Base-by-base conservation (phyloP, 345 rosid species). In the Corchorus capsularis region DNA sequence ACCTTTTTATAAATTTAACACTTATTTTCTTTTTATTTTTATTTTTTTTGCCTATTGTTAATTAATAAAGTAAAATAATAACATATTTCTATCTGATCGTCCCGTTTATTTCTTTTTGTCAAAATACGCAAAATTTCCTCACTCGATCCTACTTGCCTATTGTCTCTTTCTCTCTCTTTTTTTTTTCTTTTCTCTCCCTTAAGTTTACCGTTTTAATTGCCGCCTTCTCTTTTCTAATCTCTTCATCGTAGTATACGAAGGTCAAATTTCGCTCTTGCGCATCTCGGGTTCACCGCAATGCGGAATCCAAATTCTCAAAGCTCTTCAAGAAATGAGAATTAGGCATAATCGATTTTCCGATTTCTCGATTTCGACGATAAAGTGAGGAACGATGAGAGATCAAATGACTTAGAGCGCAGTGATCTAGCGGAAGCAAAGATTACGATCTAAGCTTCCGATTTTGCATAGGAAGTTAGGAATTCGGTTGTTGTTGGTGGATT, bases 391-490 rank as follows among this genome's bases (percentile, higher is more conserved):
- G 67, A 65, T 82, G 64, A 71, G 34, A 65, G 69, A 63, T 74
- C 83, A 73, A 62, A 81, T 78, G 79, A 71, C 74, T 49, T 82
- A 82, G 74, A 53, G 37, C 46, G 54, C 47, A 43, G 45, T 57
- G 77, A 77, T 79, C 72, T 82, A 41, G 80, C 78, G 85, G 85
- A 79, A 79, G 79, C 82, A 62, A 79, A 39, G 82, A 72, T 75
- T 71, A 16, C 55, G 14, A 66, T 79, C 69, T 67, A 75, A 84
- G 85, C 87, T 82, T 80, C 83, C 70, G 75, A 37, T 75, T 86
- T 75, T 79, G 85, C 89, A 80, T 76, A 85, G 12, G 19, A 22
- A 52, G 63, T 70, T 77, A 37, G 49, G 10, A 69, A 35, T 15
- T 50, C 46, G 59, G 27, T 32, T 50, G 45, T 50, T 52, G 15